phyloP scores from a whole-genome alignment of 768 basidiomycete species.

The Xanthoconium stramineum region DNA sequence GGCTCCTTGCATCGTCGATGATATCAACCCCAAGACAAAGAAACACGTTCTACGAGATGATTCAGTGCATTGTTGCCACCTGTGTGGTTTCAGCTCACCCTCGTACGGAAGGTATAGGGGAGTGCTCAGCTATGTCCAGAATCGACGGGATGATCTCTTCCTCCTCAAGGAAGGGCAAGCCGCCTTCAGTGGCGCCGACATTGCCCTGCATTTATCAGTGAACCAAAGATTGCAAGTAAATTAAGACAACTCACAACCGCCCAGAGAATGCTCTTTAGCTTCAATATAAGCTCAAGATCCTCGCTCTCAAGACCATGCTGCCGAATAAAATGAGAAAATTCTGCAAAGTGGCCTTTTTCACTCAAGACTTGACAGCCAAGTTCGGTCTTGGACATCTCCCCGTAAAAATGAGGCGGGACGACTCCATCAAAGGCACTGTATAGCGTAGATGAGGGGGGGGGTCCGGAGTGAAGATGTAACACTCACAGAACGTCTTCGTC shows the following conservation, averaged over 20 bases:
- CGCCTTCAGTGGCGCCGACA: conserved; percentile 85
- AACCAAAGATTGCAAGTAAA: neutral
- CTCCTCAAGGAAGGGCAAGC: conserved; percentile 92
- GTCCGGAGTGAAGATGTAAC: neutral
- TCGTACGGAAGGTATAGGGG: conserved; percentile 84
- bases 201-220: conserved; percentile 63
- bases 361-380: conserved; percentile 89
- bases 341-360: conserved; percentile 86
- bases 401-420: conserved; percentile 95
- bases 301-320: conserved; percentile 81
- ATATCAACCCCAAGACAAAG: conserved; percentile 90
- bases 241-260: conserved; percentile 72
- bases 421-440: conserved; percentile 76
- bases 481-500: conserved; percentile 63
- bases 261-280: conserved; percentile 95
- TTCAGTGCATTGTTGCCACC: conserved; percentile 5
- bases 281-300: conserved; percentile 80
- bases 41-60: conserved; percentile 78
- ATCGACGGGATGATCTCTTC: conserved; percentile 91
- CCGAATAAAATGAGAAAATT: conserved; percentile 88
- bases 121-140: conserved; percentile 87
- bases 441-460: neutral
- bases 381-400: conserved; percentile 95
- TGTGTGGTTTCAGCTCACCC: conserved; percentile 58
- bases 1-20: conserved; percentile 86